Conservation (phyloP, 257 asterid species). For the Rhazya stricta region DNA sequence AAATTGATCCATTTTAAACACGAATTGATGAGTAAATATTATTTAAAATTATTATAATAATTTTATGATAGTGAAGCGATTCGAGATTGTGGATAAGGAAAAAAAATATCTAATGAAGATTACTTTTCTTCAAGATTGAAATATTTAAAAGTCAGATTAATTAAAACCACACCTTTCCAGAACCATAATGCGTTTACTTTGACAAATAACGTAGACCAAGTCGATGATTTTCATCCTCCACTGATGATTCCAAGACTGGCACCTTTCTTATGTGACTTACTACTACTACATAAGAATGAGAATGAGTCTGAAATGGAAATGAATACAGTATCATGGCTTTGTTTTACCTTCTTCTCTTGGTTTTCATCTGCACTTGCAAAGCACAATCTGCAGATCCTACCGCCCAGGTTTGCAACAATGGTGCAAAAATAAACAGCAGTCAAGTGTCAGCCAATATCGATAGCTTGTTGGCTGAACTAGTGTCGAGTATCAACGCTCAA, state of each 20-base stretch:
- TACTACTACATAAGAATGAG: background rate
- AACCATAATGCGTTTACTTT: background rate
- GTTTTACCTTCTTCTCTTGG: constrained; percentile 16
- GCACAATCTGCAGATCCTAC: constrained; percentile 49
- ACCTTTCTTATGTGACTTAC: background rate
- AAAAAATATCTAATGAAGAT: too few relatives aligned
- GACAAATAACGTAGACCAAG: background rate
- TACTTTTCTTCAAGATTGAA: too few relatives aligned
- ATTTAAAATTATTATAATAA: too few relatives aligned
- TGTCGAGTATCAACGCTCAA: constrained; percentile 25
- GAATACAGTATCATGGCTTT: constrained; percentile 24
- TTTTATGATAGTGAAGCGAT: too few relatives aligned
- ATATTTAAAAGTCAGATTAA: too few relatives aligned
- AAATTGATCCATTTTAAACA: too few relatives aligned
- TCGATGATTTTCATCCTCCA: background rate
- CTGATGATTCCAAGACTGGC: background rate
- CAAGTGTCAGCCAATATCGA: constrained; percentile 37
- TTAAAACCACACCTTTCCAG: background rate
- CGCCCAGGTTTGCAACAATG: constrained; percentile 32
- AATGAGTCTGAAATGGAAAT: background rate
- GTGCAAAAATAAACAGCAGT: constrained; percentile 19
- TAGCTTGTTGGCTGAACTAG: constrained; percentile 33
- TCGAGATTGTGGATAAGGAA: too few relatives aligned
- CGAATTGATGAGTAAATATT: too few relatives aligned
- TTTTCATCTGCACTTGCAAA: constrained; percentile 21